Evolutionary conservation across 805 yeast genomes (phyloP), one percentile per base, ranked within the genome.

Genomic region (Candida khao-thaluensis): DNA sequence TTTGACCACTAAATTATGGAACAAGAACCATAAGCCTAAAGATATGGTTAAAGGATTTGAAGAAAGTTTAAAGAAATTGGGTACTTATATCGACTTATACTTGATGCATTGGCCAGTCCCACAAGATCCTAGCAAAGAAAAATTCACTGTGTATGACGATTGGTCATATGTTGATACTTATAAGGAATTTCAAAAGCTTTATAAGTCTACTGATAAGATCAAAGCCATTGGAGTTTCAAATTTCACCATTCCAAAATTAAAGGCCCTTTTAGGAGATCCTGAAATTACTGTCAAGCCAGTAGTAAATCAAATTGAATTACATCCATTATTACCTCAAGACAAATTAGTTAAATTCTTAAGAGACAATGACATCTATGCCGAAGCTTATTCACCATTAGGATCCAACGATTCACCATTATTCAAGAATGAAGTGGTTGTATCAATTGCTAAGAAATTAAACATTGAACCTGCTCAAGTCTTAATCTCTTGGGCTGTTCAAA

Each of bases 51-150:
- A 53, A 17, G 84, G 82, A 11, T 62, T 85, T 32, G 72, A 79
- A 11, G 66, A 62, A 38, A 81, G 90, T 5, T 69, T 86, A 53
- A 49, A 70, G 50, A 77, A 81, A 52, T 69, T 86, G 47, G 82
- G 81, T 0, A 91, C 82, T 36, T 87, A 87, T 53, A 81, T 87
- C 37, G 95, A 87, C 57, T 66, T 87, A 42, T 80, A 81, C 56
- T 71, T 87, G 56, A 74, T 86, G 57, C 95, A 87, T 62, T 87
- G 95, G 95, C 96, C 96, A 6, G 51, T 48, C 30, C 50, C 60
- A 10, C 20, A 28, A 16, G 31, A 47, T 32, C 36, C 38, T 69
- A 77, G 34, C 16, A 47, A 50, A 20, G 41, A 42, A 2, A 35
- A 45, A 18, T 47, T 45, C 8, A 2, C 26, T 29, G 4, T n/a